phyloP scores from a whole-genome alignment of 2,329 filamentous ascomycete species.

The Claviceps arundinis region DNA sequence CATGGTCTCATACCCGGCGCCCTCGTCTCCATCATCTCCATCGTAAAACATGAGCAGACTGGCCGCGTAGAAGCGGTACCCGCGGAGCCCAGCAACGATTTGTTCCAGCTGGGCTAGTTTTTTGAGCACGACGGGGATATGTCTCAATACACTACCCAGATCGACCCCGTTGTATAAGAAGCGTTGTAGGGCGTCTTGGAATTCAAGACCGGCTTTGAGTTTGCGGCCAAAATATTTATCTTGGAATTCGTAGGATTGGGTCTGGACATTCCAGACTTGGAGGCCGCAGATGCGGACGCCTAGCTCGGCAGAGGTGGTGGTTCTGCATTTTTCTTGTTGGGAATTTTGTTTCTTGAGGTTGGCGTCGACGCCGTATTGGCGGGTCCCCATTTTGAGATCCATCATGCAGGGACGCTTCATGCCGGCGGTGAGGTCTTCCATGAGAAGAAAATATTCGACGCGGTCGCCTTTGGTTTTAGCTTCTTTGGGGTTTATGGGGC shows the following conservation, averaged over 20 bases:
- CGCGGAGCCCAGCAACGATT: conserved; percentile 65
- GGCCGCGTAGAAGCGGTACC: conserved; percentile 90
- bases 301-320: conserved; percentile 80
- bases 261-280: conserved; percentile 85
- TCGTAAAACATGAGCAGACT: conserved; percentile 95
- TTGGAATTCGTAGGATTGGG: conserved; percentile 80
- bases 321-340: conserved; percentile 82
- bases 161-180: conserved; percentile 88
- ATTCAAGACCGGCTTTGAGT: conserved; percentile 75
- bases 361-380: conserved; percentile 90
- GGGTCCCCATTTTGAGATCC: conserved; percentile 96
- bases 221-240: conserved; percentile 95
- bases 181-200: conserved; percentile 73
- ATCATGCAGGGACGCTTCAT: conserved; percentile 96
- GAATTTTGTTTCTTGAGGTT: conserved; percentile 85
- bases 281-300: conserved; percentile 91
- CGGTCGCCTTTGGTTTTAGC: conserved; percentile 41
- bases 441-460: conserved; percentile 81
- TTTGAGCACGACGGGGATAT: conserved; percentile 76
- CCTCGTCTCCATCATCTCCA: conserved; percentile 48
- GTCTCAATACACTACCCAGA: conserved; percentile 63
- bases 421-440: conserved; percentile 89
- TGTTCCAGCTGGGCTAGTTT: conserved; percentile 74
- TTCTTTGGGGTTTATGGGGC: conserved; percentile 57
- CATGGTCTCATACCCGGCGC: conserved; percentile 32